phyloP scores from a whole-genome alignment of 2,329 filamentous ascomycete species.

The Penicillium concentricum region DNA sequence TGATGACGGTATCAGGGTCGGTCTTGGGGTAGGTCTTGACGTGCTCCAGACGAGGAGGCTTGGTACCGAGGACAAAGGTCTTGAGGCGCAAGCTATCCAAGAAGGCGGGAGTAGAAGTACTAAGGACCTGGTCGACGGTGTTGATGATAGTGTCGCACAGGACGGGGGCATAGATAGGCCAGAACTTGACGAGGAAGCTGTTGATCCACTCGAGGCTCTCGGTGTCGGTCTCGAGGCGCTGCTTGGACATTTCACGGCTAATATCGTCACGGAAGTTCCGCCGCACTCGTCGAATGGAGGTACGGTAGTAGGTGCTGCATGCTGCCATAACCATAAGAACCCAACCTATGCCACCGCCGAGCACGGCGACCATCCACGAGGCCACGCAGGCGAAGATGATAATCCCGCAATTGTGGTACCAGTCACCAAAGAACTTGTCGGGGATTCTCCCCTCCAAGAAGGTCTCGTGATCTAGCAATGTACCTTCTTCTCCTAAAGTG shows the following conservation, averaged over 20 bases:
- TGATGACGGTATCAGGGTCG: slow-evolving; percentile 91
- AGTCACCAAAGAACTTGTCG: slow-evolving; percentile 92
- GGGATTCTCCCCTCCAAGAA: slow-evolving; percentile 80
- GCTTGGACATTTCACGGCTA: slow-evolving; percentile 81
- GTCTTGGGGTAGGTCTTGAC: slow-evolving; percentile 97
- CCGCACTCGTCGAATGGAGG: slow-evolving; percentile 86
- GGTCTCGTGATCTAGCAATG: slow-evolving; percentile 81
- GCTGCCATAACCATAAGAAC: slow-evolving; percentile 87
- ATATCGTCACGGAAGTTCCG: slow-evolving; percentile 96
- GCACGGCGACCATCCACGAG: slow-evolving; percentile 84
- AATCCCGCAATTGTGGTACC: slow-evolving; percentile 96
- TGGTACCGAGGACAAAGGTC: slow-evolving; percentile 89
- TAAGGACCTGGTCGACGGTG: slow-evolving; percentile 93
- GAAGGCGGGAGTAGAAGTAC: slow-evolving; percentile 85
- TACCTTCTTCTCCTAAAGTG: slow-evolving; percentile 57
- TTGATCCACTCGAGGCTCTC: slow-evolving; percentile 99
- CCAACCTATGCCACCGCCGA: slow-evolving; percentile 92
- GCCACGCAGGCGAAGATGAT: slow-evolving; percentile 89
- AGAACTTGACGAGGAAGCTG: slow-evolving; percentile 97
- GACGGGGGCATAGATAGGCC: slow-evolving; percentile 96
- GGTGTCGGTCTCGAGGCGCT: slow-evolving; percentile 80
- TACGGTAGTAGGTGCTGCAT: slow-evolving; percentile 95
- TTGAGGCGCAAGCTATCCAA: slow-evolving; percentile 91
- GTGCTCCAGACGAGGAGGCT: slow-evolving; percentile 93
- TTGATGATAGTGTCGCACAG: slow-evolving; percentile 88